These are phyloP conservation scores for Yarrowia yakushimensis DNA, from an alignment of 805 yeast genomes.

Conservation along the genomic window DNA sequence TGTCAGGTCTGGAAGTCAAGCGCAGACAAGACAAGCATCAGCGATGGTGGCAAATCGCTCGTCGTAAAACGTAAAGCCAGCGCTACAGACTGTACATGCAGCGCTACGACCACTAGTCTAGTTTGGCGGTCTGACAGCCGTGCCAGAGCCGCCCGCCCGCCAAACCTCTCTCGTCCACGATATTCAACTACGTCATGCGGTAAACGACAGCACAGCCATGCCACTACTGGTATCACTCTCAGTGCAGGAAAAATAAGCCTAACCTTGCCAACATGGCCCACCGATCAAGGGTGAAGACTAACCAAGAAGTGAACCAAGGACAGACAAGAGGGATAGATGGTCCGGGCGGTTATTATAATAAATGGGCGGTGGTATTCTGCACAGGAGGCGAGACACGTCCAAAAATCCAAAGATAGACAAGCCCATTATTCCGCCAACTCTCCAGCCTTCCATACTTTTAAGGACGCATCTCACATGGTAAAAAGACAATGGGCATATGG, in stretches of 20 bases:
- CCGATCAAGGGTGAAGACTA: slow-evolving; percentile 20
- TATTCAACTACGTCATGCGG: slow-evolving; percentile 10
- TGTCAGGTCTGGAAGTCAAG: neutral
- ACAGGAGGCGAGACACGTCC: neutral
- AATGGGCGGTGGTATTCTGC: neutral
- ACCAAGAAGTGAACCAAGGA: neutral
- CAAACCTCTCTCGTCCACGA: neutral
- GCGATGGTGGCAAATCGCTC: slow-evolving; percentile 10
- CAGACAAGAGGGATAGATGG: neutral
- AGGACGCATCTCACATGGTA: neutral
- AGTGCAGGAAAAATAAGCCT: slow-evolving; percentile 1
- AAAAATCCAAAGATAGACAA: neutral
- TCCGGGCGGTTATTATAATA: neutral
- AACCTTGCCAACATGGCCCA: neutral
- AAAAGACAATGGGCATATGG: slow-evolving; percentile 4
- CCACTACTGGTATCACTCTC: neutral
- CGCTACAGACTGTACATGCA: neutral
- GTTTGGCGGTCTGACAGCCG: neutral
- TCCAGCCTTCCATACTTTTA: slow-evolving; percentile 4
- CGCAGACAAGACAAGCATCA: slow-evolving; percentile 4
- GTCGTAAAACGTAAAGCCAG: neutral
- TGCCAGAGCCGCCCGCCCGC: neutral
- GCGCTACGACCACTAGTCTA: neutral
- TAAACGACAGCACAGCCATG: slow-evolving; percentile 17
- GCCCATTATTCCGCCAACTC: neutral